Conservation (phyloP, 768 basidiomycete species). For the Lepiota brunneoincarnata region DNA sequence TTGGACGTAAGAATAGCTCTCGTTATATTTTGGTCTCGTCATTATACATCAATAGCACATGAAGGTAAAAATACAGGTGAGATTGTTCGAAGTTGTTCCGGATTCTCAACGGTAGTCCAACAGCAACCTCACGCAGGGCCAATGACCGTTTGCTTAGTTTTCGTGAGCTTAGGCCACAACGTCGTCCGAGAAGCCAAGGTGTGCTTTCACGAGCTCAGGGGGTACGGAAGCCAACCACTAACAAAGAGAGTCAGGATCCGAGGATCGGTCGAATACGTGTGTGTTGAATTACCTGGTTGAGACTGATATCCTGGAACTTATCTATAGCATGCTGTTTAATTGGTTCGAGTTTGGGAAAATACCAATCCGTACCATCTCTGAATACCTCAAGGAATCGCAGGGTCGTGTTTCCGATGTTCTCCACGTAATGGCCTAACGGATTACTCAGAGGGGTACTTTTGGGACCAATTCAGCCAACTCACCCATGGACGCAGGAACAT, state of each 20-base stretch:
- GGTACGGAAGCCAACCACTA: constrained; percentile 44
- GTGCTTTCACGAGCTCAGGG: constrained; percentile 38
- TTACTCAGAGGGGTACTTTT: neutral
- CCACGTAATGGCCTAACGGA: constrained; percentile 46
- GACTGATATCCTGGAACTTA: constrained; percentile 17
- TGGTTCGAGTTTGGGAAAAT: no score
- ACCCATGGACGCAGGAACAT: constrained; percentile 59
- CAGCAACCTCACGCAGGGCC: constrained; percentile 15
- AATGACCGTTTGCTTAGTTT: constrained; percentile 37
- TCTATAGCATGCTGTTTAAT: constrained; percentile 4
- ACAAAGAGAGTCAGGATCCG: neutral
- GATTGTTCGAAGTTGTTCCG: neutral
- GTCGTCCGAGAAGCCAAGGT: constrained; percentile 34
- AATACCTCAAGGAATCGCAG: constrained; percentile 48
- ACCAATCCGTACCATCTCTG: constrained; percentile 19
- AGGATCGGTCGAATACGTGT: neutral
- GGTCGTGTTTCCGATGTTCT: constrained; percentile 51
- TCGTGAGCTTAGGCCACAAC: constrained; percentile 31
- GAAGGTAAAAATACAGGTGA: neutral
- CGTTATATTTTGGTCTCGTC: constrained; percentile 9
- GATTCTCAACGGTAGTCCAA: neutral
- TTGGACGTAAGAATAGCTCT: constrained; percentile 2
- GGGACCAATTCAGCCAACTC: constrained; percentile 11
- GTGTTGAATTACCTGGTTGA: constrained; percentile 11
- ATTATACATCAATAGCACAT: neutral